Base-by-base conservation (phyloP, 352 stramenopile genomes). In the Phytopythium ostracodes region DNA sequence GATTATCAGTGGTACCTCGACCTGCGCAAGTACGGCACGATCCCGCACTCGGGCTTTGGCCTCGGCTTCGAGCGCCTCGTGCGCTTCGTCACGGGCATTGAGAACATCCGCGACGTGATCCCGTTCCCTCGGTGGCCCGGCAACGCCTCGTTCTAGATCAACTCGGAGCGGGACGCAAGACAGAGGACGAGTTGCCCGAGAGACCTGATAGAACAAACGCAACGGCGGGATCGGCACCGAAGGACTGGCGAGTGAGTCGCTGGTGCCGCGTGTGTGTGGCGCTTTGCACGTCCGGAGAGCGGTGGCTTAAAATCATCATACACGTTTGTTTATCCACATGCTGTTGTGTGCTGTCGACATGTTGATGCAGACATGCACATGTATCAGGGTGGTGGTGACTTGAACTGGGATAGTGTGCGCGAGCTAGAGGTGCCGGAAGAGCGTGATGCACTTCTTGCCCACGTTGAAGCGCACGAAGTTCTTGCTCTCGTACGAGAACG, bases 101-200 rank as follows among this genome's bases (percentile, higher is more conserved):
- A 99, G 68, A 99, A 99, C 82, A 99, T 99, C 73, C 89, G 97
- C 64, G 97, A 99, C 70, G 96, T 97, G 15, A 99, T 99, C 74
- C 95, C 97, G 31, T 99, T 99, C 80, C 97, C 97, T 52, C 86
- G 97, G 54, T 99, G 92, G 85, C 96, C 96, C 14, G 95, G 96
- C 62, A 98, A 98, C 86, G 96, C 97, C 42, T 79, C 98, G 42
- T 92, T 92, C 63, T 92, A 90, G 15, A 35, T 38, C 31, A 33
- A 35, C 11, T 12, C 11, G 35, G 35, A 31, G 17, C 36, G 22
- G 5, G 20, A 31, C n/a, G 53, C 18, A 14, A 36, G 25, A 24
- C 14, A 5, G 18, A 38, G 15, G 22, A 29, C 22, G 8, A 20
- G 8, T 2, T 7, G n/a, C 44, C 2, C n/a, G 0, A 22, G 44